Evolutionary conservation across 2,329 filamentous ascomycete genomes (phyloP).

Genomic region (Colletotrichum sp.): DNA sequence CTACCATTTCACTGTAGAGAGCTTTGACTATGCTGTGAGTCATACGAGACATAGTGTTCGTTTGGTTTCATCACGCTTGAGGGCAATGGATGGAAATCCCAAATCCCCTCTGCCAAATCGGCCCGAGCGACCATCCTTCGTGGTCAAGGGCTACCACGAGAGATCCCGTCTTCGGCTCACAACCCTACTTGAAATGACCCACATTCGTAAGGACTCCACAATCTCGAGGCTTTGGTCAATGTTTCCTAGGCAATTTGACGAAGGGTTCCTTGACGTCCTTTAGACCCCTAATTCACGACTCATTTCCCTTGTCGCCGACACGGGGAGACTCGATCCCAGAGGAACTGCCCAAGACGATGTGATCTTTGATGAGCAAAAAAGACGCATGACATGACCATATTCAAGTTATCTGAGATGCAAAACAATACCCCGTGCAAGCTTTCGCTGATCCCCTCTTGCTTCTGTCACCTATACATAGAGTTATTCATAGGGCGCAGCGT

Average conservation of each 20-base stretch:
- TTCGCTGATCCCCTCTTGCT: background rate
- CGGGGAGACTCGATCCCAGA: background rate
- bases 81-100: background rate
- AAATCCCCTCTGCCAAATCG: background rate
- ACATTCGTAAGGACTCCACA: background rate
- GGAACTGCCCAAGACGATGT: background rate
- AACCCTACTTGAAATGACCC: background rate
- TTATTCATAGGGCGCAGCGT: background rate
- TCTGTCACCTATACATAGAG: background rate
- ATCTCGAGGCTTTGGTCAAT: background rate
- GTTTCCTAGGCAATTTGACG: rapidly evolving
- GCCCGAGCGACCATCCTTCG: background rate
- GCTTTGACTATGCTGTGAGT: background rate
- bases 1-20: background rate
- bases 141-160: background rate
- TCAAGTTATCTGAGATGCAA: background rate
- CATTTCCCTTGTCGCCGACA: background rate
- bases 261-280: background rate
- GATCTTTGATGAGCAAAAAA: background rate
- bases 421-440: background rate
- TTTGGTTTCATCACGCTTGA: background rate
- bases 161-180: background rate
- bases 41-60: background rate
- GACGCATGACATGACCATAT: background rate
- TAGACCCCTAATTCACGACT: background rate